These are phyloP conservation scores for Colletotrichum destructivum DNA, from an alignment of 2,329 filamentous ascomycete species.

Conservation along the genomic window DNA sequence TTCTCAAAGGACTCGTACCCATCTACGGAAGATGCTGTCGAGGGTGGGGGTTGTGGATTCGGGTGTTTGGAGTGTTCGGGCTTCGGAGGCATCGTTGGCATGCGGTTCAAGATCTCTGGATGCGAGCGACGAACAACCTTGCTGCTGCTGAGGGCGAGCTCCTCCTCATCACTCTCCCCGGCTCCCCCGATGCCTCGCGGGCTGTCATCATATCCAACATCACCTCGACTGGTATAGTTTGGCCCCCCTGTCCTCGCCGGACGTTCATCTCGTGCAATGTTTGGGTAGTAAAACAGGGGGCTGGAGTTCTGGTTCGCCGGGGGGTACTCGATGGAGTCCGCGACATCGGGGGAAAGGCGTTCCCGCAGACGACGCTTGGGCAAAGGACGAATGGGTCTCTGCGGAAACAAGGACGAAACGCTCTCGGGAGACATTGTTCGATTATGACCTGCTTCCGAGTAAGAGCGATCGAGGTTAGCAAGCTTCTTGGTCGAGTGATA, in stretches of 20 bases:
- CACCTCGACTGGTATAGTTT: slow-evolving; percentile 21
- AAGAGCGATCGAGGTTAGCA: slow-evolving; percentile 35
- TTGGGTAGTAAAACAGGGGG: slow-evolving; percentile 82
- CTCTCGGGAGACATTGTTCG: slow-evolving; percentile 80
- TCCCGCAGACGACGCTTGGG: slow-evolving; percentile 92
- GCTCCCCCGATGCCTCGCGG: slow-evolving; percentile 60
- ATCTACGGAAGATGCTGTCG: slow-evolving; percentile 81
- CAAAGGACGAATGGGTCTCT: slow-evolving; percentile 92
- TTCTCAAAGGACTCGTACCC: slow-evolving; percentile 99
- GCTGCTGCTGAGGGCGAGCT: slow-evolving; percentile 55
- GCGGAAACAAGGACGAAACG: slow-evolving; percentile 84
- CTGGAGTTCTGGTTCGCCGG: slow-evolving; percentile 79
- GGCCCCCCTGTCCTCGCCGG: slow-evolving; percentile 47
- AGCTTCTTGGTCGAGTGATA: slow-evolving; percentile 17
- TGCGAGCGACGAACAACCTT: slow-evolving; percentile 62
- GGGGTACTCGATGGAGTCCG: slow-evolving; percentile 86
- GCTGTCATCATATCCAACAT: slow-evolving; percentile 43
- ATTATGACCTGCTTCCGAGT: slow-evolving; percentile 57
- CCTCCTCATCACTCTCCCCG: slow-evolving; percentile 75
- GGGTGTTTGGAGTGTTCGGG: slow-evolving; percentile 61
- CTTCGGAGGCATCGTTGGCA: slow-evolving; percentile 60
- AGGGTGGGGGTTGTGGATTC: slow-evolving; percentile 72
- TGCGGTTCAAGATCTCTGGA: slow-evolving; percentile 61
- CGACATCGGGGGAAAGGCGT: slow-evolving; percentile 87
- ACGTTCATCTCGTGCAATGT: slow-evolving; percentile 42